Evolutionary conservation across 2,329 filamentous ascomycete genomes (phyloP).

Genomic region (Botrytis fabae): DNA sequence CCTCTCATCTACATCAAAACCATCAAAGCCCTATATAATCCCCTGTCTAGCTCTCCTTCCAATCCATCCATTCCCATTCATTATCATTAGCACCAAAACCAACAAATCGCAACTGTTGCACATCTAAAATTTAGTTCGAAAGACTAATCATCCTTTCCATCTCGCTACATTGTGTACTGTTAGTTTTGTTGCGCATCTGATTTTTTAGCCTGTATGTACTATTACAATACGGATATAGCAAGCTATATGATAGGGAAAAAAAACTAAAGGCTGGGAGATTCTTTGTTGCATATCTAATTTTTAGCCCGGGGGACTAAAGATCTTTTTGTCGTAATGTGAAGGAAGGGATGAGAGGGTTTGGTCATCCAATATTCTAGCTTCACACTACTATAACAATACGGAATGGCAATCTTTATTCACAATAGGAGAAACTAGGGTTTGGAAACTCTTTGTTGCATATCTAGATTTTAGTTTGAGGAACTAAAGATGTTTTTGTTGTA

Average conservation of each 20-base stretch:
- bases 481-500: neutral
- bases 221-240: neutral
- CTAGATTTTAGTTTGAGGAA: neutral
- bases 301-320: neutral
- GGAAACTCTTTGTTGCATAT: neutral
- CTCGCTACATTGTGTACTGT: neutral
- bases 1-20: neutral
- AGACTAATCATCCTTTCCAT: neutral
- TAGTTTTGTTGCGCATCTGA: neutral
- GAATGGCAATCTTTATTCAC: neutral
- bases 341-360: neutral
- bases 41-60: neutral
- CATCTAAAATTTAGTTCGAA: neutral
- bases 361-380: neutral
- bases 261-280: neutral
- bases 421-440: neutral
- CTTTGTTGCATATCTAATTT: slow-evolving; percentile 6
- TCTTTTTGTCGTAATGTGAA: neutral
- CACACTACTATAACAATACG: too few relatives aligned
- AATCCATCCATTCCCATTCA: neutral
- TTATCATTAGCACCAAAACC: neutral
- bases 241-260: neutral
- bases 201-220: neutral
- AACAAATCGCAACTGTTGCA: neutral
- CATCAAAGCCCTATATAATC: neutral